Conservation (phyloP, 345 rosid species). For the Boechera retrofracta region DNA sequence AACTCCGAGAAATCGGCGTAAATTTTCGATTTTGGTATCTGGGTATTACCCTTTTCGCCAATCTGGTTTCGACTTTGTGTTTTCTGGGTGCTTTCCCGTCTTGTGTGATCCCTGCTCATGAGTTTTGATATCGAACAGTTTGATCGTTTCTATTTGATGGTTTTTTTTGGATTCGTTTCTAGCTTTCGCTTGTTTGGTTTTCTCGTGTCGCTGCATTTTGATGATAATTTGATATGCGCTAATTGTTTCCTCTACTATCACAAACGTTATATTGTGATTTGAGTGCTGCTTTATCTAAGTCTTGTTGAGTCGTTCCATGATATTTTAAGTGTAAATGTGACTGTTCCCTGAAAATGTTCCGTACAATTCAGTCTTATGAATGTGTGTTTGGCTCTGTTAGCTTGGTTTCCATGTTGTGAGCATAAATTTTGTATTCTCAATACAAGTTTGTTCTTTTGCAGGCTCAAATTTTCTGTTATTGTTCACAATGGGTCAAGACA, state of each 20-base stretch:
- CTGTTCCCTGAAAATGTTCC: constrained; percentile 13
- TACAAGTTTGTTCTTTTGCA: constrained; percentile 26
- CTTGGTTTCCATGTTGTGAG: constrained; percentile 1
- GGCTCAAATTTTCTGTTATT: constrained; percentile 1
- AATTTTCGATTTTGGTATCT: constrained; percentile 39
- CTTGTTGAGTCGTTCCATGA: neutral
- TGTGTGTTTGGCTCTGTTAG: constrained; percentile 16
- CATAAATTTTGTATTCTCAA: constrained; percentile 23
- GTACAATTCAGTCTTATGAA: constrained; percentile 5
- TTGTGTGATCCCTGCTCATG: constrained; percentile 4
- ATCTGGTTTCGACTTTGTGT: constrained; percentile 26
- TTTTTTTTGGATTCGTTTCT: constrained; percentile 27
- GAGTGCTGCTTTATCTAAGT: neutral
- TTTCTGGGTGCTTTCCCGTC: neutral
- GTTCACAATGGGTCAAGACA: constrained; percentile 59
- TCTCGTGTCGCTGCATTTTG: constrained; percentile 14
- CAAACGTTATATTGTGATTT: neutral
- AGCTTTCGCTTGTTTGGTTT: constrained; percentile 8
- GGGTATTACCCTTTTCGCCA: constrained; percentile 39
- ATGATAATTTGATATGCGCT: neutral
- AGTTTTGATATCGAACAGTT: constrained; percentile 28
- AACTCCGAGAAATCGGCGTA: constrained; percentile 24
- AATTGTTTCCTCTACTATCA: neutral
- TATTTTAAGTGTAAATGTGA: neutral
- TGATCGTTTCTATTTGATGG: constrained; percentile 36